Evolutionary conservation across 225 moss, liverwort and hornwort genomes (phyloP).

Genomic region (Pleurozium schreberi): DNA sequence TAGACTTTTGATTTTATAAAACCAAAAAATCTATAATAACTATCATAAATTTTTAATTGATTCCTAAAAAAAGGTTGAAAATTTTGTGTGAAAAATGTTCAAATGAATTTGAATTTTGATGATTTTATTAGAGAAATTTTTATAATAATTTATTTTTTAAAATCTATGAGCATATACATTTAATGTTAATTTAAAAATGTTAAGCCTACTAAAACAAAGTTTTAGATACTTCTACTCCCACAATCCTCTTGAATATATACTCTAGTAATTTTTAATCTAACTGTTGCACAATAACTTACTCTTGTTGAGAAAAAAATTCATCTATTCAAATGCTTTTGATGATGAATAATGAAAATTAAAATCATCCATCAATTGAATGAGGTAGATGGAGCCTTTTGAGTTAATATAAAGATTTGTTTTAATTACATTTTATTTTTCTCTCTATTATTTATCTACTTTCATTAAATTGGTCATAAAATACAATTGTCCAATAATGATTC

Average conservation of each 20-base stretch:
- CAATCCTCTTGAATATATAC: background rate
- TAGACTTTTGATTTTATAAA: background rate
- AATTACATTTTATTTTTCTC: background rate
- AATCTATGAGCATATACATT: background rate
- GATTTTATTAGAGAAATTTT: background rate
- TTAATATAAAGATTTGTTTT: background rate
- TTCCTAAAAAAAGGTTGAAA: background rate
- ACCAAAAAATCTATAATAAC: background rate
- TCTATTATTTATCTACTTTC: background rate
- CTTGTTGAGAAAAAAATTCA: rapidly evolving
- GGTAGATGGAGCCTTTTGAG: background rate
- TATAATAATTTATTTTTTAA: background rate
- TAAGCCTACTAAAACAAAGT: background rate
- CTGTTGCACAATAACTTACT: background rate
- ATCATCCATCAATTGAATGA: background rate
- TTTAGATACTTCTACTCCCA: background rate
- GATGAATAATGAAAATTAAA: background rate
- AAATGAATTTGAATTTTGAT: background rate
- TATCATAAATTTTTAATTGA: background rate
- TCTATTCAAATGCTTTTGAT: background rate
- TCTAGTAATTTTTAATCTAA: background rate
- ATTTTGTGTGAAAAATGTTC: background rate
- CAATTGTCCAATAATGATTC: background rate
- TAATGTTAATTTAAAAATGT: background rate
- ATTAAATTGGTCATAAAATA: background rate